Evolutionary conservation across 441 rosid genomes (phyloP), one percentile per base, ranked within the genome.

Genomic region (Croton setiger): DNA sequence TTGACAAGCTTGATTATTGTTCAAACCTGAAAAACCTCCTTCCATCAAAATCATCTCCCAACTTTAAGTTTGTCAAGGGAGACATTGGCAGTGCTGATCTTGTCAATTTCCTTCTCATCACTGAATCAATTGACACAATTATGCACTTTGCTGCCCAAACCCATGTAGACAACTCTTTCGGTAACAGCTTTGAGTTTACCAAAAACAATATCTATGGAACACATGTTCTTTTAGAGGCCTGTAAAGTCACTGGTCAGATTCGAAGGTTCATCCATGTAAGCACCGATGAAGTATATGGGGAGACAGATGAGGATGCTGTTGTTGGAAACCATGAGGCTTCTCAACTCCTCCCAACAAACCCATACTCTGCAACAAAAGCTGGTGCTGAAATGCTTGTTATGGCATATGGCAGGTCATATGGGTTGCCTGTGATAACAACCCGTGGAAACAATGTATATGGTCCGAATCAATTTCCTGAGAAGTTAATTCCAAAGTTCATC

Each of bases 1-100:
- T 92, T 37, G 98, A 92, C 89, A 92, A 92, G 82, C 97, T 92
- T 43, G 98, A 92, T 75, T 92, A 92, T 72, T 92, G 98, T 53
- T 92, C 98, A 0, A 92, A 88, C 73, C 79, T 90, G 61, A 92
- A 92, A 56, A 92, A 92, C 63, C 90, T 92, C 21, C 75, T 80
- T 57, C 97, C 93, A 13, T 92, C 92, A 0, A 86, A 87, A 68
- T 77, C 87, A 7, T 88, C 88, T 3, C 82, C 96, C 2, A 90
- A 92, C 80, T 88, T 92, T 78, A 92, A 92, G 87, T 92, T 92
- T 72, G 97, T 82, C 53, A 85, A 82, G 79, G 88, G 88, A 43
- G 88, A 85, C 51, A 76, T 85, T 41, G 88, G 79, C 64, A 80
- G 88, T 70, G 86, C 85, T 39, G 88, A 85, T 53, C 88, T 85